Evolutionary conservation across 2,329 filamentous ascomycete genomes (phyloP).

Genomic region (Colletotrichum brevisporum): DNA sequence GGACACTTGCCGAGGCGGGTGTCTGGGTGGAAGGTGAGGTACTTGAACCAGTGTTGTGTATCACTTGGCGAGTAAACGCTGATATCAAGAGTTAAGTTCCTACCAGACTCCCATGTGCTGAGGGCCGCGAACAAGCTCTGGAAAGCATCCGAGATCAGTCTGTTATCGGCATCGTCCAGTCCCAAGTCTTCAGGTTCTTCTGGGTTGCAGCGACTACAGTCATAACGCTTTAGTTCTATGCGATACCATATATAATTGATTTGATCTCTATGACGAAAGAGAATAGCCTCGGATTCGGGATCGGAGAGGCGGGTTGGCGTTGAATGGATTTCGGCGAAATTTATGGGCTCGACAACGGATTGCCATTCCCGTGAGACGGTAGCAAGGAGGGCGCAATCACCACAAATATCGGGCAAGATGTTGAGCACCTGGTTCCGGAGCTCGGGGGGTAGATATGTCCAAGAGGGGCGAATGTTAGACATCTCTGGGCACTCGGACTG

Average conservation of each 20-base stretch:
- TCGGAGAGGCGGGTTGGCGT: slow-evolving; percentile 43
- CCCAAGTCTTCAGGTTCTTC: slow-evolving; percentile 36
- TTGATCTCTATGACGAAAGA: slow-evolving; percentile 43
- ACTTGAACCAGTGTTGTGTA: slow-evolving; percentile 53
- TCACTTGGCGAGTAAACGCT: slow-evolving; percentile 55
- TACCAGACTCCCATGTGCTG: slow-evolving; percentile 49
- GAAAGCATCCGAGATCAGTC: slow-evolving; percentile 48
- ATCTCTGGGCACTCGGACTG: slow-evolving; percentile 35
- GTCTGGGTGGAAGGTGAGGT: slow-evolving; percentile 46
- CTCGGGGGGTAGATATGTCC: slow-evolving; percentile 40
- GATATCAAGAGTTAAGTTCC: slow-evolving; percentile 53
- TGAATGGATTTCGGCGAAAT: slow-evolving; percentile 46
- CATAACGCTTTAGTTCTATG: slow-evolving; percentile 47
- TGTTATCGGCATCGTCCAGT: slow-evolving; percentile 45
- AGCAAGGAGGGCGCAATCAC: slow-evolving; percentile 41
- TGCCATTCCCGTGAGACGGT: slow-evolving; percentile 45
- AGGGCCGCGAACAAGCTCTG: slow-evolving; percentile 49
- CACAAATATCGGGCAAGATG: slow-evolving; percentile 41
- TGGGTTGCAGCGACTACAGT: slow-evolving; percentile 41
- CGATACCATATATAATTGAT: slow-evolving; percentile 49
- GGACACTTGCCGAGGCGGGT: slow-evolving; percentile 34
- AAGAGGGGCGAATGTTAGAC: slow-evolving; percentile 36
- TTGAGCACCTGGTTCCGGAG: slow-evolving; percentile 41
- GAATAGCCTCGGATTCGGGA: slow-evolving; percentile 41
- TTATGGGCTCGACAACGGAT: slow-evolving; percentile 45